These are phyloP conservation scores for Aphanocladium album DNA, from an alignment of 2,329 filamentous ascomycete genomes.

Conservation along the genomic window DNA sequence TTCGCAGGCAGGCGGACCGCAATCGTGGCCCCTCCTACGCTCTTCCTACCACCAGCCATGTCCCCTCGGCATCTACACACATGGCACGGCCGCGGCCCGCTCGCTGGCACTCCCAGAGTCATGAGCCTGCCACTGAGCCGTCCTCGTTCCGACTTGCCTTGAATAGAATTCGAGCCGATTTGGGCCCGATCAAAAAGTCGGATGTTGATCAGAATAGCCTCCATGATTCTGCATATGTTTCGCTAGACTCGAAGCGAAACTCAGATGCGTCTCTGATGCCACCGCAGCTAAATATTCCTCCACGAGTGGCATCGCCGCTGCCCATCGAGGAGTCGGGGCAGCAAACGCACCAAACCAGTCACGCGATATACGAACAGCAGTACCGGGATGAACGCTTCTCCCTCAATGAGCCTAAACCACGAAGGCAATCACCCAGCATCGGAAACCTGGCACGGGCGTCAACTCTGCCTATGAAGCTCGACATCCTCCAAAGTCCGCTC, in stretches of 20 bases:
- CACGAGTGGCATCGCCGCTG: slow-evolving; percentile 37
- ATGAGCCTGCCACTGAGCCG: background rate
- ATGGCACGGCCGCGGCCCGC: slow-evolving; percentile 37
- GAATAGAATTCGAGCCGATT: slow-evolving; percentile 8
- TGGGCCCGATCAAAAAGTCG: slow-evolving; percentile 15
- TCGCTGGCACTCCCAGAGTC: slow-evolving; percentile 43
- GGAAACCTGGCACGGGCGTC: slow-evolving; percentile 34
- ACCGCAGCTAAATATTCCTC: slow-evolving; percentile 35
- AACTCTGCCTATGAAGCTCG: slow-evolving; percentile 48
- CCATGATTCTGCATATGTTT: slow-evolving; percentile 51
- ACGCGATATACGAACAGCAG: slow-evolving; percentile 32
- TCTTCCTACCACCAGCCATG: slow-evolving; percentile 39
- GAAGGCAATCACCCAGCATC: slow-evolving; percentile 30
- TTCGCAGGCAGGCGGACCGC: slow-evolving; percentile 66
- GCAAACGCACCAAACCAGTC: background rate
- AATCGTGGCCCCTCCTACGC: slow-evolving; percentile 47
- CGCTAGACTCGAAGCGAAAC: slow-evolving; percentile 49
- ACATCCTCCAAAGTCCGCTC: slow-evolving; percentile 43
- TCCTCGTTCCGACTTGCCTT: slow-evolving; percentile 9
- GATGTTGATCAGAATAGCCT: slow-evolving; percentile 36
- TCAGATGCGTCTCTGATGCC: slow-evolving; percentile 43
- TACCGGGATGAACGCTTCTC: slow-evolving; percentile 53
- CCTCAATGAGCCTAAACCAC: slow-evolving; percentile 40
- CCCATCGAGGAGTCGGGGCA: slow-evolving; percentile 24
- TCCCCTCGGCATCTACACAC: slow-evolving; percentile 22